These are phyloP conservation scores for Tephrocybe sp. DNA, from an alignment of 768 basidiomycete species.

Conservation along the genomic window DNA sequence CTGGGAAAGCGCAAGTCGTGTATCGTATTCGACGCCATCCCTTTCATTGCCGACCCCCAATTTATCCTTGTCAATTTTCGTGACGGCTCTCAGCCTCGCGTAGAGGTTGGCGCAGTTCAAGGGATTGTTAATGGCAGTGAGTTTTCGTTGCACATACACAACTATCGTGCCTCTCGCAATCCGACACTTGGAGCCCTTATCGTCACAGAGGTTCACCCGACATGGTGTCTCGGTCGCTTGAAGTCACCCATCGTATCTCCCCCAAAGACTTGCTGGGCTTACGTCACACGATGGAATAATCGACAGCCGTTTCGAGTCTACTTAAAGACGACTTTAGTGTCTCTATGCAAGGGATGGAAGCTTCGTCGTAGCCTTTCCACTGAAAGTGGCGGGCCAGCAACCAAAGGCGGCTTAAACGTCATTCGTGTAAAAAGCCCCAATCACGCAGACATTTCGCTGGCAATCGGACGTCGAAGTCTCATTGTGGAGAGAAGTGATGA, in stretches of 20 bases:
- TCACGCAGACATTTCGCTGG: constrained; percentile 53
- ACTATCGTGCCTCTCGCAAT: constrained; percentile 58
- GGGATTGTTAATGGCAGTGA: constrained; percentile 66
- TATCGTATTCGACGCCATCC: constrained; percentile 53
- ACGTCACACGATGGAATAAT: constrained; percentile 50
- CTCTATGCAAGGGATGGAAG: constrained; percentile 44
- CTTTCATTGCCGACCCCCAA: constrained; percentile 50
- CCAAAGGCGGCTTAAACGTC: constrained; percentile 43
- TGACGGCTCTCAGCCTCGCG: constrained; percentile 37
- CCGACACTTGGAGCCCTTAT: constrained; percentile 49
- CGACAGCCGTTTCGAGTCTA: constrained; percentile 54
- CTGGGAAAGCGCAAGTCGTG: constrained; percentile 49
- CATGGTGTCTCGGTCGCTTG: constrained; percentile 54
- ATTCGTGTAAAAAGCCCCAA: constrained; percentile 43
- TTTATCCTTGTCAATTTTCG: constrained; percentile 46
- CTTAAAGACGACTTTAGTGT: constrained; percentile 45
- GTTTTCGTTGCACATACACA: constrained; percentile 62
- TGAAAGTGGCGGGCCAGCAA: constrained; percentile 29
- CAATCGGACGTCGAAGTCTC: constrained; percentile 37
- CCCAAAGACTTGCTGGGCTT: constrained; percentile 52
- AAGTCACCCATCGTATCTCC: constrained; percentile 31
- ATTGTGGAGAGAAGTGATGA: constrained; percentile 47
- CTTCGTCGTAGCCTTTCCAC: constrained; percentile 39
- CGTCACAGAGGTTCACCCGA: constrained; percentile 53
- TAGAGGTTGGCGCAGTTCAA: constrained; percentile 61